A percentile compares a stretch with the other conserved stretches of the same genome.
Conservation (phyloP, 2,329 filamentous ascomycete genomes). For the Sporothrix brunneoviolacea region DNA sequence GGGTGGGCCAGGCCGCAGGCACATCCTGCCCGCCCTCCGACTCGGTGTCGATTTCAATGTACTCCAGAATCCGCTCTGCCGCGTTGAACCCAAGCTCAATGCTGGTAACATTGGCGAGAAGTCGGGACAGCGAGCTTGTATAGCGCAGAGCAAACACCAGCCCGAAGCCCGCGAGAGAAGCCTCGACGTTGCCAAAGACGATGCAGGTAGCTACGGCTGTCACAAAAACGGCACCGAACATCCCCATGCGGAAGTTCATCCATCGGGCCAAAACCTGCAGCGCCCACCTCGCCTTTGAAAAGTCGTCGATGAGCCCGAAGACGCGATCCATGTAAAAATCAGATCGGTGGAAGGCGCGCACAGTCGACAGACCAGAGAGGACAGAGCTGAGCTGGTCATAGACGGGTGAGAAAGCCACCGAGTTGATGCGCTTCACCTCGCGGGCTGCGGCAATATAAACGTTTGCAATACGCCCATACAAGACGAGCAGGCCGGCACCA, state of each 20-base stretch:
- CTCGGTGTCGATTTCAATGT: slow-evolving; percentile 33
- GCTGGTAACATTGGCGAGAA: slow-evolving; percentile 30
- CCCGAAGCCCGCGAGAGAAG: slow-evolving; percentile 35
- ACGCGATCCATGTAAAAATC: slow-evolving; percentile 31
- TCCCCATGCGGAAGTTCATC: slow-evolving; percentile 33
- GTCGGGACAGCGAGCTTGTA: slow-evolving; percentile 27
- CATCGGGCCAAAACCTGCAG: slow-evolving; percentile 27
- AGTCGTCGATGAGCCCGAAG: slow-evolving; percentile 28
- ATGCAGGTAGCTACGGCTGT: slow-evolving; percentile 31
- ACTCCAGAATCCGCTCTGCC: slow-evolving; percentile 38
- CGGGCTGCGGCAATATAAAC: slow-evolving; percentile 33
- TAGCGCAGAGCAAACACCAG: slow-evolving; percentile 34
- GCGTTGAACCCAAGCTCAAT: slow-evolving; percentile 37
- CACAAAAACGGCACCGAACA: slow-evolving; percentile 34
- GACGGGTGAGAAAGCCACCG: slow-evolving; percentile 34
- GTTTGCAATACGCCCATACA: slow-evolving; percentile 29
- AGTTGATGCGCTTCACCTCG: slow-evolving; percentile 36
- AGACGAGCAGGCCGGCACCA: slow-evolving; percentile 27
- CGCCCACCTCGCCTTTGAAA: slow-evolving; percentile 27
- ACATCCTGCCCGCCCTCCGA: slow-evolving; percentile 28
- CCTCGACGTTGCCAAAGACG: slow-evolving; percentile 28
- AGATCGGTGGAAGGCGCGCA: slow-evolving; percentile 33
- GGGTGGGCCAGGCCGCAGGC: slow-evolving; percentile 35
- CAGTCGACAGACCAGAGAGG: slow-evolving; percentile 34
- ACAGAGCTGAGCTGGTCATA: slow-evolving; percentile 36